Evolutionary conservation across 2,329 filamentous ascomycete genomes (phyloP).

Genomic region (Fusarium sp.): DNA sequence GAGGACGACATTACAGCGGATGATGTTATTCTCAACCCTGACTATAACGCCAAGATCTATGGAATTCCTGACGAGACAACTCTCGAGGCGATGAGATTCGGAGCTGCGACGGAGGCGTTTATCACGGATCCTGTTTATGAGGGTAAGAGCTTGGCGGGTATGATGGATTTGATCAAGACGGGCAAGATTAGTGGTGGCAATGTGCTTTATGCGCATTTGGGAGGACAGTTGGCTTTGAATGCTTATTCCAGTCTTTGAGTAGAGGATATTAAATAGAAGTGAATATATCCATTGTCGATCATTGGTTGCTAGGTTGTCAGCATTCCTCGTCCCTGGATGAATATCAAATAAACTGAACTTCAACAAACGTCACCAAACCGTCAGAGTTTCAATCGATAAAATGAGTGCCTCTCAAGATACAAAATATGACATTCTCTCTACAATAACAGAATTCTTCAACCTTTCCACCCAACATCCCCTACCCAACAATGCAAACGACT

Average conservation of each 20-base stretch:
- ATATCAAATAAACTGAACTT: too few relatives aligned
- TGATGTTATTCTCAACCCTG: constrained; percentile 71
- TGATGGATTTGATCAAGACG: constrained; percentile 75
- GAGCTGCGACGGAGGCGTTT: constrained; percentile 75
- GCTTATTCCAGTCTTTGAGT: constrained; percentile 63
- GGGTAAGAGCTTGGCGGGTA: constrained; percentile 78
- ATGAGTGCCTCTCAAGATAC: not conserved
- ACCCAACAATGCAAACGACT: not conserved
- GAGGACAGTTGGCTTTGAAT: constrained; percentile 76
- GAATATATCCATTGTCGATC: not conserved
- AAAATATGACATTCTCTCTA: not conserved
- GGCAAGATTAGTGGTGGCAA: constrained; percentile 73
- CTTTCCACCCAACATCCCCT: not conserved
- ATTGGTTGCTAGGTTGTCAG: not conserved
- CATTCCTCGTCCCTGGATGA: not conserved
- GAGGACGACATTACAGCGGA: constrained; percentile 69
- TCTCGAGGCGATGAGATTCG: constrained; percentile 75
- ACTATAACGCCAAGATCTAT: constrained; percentile 75
- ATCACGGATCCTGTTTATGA: constrained; percentile 83
- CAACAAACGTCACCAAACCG: not conserved
- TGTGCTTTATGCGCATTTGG: constrained; percentile 77
- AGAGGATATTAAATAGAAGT: not conserved
- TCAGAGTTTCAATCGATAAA: not conserved
- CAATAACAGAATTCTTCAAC: constrained; percentile 11
- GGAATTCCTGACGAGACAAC: constrained; percentile 75